phyloP scores from a whole-genome alignment of 73 alveolate genomes.

The Urostyla sp. region DNA sequence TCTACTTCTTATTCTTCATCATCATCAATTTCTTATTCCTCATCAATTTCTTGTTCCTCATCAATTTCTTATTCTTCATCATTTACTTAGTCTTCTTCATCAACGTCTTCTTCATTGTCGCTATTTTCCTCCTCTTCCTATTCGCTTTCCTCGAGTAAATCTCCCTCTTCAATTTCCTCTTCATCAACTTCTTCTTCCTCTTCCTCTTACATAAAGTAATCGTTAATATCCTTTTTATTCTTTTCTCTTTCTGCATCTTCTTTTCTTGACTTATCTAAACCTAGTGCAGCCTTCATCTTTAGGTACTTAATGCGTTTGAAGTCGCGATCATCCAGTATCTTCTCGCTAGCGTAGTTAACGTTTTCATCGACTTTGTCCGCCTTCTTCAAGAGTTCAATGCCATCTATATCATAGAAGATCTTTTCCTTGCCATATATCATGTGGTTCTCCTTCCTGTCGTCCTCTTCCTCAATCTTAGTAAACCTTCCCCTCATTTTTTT shows the following conservation, averaged over 20 bases:
- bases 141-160: constrained; percentile 81
- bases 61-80: constrained; percentile 67
- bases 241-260: constrained; percentile 68
- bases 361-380: constrained; percentile 78
- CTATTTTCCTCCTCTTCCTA: constrained; percentile 75
- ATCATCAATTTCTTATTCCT: constrained; percentile 69
- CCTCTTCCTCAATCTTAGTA: constrained; percentile 49
- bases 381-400: constrained; percentile 80
- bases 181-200: constrained; percentile 71
- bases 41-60: constrained; percentile 65
- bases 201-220: constrained; percentile 67
- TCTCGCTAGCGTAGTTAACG: constrained; percentile 74
- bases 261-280: constrained; percentile 52
- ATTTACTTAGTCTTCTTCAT: constrained; percentile 68
- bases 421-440: constrained; percentile 74
- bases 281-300: constrained; percentile 60
- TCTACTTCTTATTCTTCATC: constrained; percentile 70
- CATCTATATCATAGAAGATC: constrained; percentile 80
- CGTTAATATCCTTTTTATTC: constrained; percentile 79
- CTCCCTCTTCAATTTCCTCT: constrained; percentile 56
- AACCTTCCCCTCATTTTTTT: constrained; percentile 81
- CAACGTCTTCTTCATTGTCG: constrained; percentile 72
- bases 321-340: constrained; percentile 78
- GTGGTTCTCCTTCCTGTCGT: constrained; percentile 48
- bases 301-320: constrained; percentile 83